These are phyloP conservation scores for Porogramme epimiltina DNA, from an alignment of 1,284 basidiomycete genomes.

Conservation along the genomic window DNA sequence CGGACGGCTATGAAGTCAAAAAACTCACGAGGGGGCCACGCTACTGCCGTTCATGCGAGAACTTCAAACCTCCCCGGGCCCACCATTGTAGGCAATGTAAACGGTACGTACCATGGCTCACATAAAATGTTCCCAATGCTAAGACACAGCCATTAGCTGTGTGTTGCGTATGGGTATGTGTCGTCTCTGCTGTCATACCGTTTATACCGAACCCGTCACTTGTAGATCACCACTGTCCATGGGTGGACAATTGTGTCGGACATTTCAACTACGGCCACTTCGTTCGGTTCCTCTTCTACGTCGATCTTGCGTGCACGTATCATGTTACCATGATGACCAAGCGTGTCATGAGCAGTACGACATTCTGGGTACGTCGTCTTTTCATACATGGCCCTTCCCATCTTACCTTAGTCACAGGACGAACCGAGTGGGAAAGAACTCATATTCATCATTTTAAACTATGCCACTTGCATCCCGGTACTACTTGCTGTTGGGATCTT, in stretches of 20 bases:
- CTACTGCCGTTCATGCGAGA: slow-evolving; percentile 80
- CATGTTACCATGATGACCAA: slow-evolving; percentile 79
- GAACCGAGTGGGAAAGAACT: slow-evolving; percentile 73
- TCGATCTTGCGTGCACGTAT: slow-evolving; percentile 86
- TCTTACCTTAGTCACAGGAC: slow-evolving; percentile 46
- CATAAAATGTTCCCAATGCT: background rate
- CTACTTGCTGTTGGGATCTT: slow-evolving; percentile 85
- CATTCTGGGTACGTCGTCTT: slow-evolving; percentile 56
- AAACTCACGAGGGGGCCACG: slow-evolving; percentile 78
- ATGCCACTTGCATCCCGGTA: slow-evolving; percentile 84
- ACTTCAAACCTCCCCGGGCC: slow-evolving; percentile 74
- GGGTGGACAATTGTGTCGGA: slow-evolving; percentile 91
- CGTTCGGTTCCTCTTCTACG: slow-evolving; percentile 89
- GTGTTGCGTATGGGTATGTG: slow-evolving; percentile 77
- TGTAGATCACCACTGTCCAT: slow-evolving; percentile 89
- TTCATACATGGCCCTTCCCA: background rate
- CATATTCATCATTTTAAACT: slow-evolving; percentile 88
- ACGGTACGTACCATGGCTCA: slow-evolving; percentile 50
- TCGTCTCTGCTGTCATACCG: slow-evolving; percentile 4
- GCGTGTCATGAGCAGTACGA: slow-evolving; percentile 50
- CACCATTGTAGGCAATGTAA: slow-evolving; percentile 92
- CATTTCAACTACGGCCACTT: slow-evolving; percentile 91
- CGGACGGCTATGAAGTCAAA: slow-evolving; percentile 85
- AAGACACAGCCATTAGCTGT: slow-evolving; percentile 49
- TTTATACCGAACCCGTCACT: background rate